Base-by-base conservation (phyloP, 192 early-diverging fungal genomes). In the Gaertneriomyces sp. region DNA sequence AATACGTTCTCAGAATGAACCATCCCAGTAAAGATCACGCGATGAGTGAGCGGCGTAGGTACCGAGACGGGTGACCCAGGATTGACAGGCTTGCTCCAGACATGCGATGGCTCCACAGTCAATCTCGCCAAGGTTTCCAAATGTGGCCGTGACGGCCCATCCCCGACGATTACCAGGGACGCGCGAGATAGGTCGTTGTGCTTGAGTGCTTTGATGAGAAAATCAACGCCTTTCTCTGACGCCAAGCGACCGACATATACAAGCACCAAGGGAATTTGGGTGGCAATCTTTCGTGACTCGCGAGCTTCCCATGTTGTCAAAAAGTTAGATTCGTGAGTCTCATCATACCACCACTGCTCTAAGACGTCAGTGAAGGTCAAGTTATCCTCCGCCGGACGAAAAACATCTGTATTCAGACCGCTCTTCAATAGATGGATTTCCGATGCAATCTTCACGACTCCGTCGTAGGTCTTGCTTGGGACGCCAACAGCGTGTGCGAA, bases 11-110 rank as follows among this genome's bases (percentile, higher is more conserved):
- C 81, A 60, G 66, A 41, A 4, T 58, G 53, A 42, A 82, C 70
- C 78, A 81, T 79, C 49, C 81, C 81, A 42, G 74, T 73, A 63
- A 82, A 82, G 40, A 78, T 63, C 6, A 82, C 66, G 20, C 81
- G 71, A 20, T 74, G 58, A 0, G 46, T 40, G 53, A 19, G n/a
- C 39, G 63, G 12, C 45, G 58, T 20, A 17, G 60, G 14, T 7
- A 43, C 20, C 17, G 25, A 38, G 53, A 16, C 19, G 52, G 10
- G 7, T 39, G 57, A 17, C 10, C 42, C 19, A 20, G 41, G 20
- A 1, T 4, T 71, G 42, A 50, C 33, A 42, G 45, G 45, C 5
- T 33, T 55, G 5, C 71, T 62, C 60, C 70, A 75, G 19, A 81
- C 80, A 17, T 51, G 25, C 0, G 55, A 44, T 6, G 25, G 9